Evolutionary conservation across 768 basidiomycete species (phyloP).

Genomic region (Mycena kentingensis): DNA sequence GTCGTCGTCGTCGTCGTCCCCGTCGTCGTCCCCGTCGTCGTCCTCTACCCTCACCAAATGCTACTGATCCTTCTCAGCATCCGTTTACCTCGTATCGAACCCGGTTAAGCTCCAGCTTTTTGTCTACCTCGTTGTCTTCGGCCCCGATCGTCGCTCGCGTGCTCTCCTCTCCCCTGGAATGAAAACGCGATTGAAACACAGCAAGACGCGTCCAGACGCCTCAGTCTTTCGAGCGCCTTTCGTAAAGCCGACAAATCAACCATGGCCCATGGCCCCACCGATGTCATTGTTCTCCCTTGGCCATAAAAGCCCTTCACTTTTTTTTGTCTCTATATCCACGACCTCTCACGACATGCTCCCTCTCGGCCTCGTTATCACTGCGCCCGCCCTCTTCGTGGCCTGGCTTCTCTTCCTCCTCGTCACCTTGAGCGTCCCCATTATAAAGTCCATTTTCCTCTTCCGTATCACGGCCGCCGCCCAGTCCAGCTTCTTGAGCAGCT

Average conservation of each 20-base stretch:
- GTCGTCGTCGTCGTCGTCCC: too few species aligned
- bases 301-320: conserved; percentile 11
- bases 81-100: too few species aligned
- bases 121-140: conserved; percentile 1
- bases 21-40: neutral
- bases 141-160: neutral
- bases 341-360: conserved; percentile 15
- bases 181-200: too few species aligned
- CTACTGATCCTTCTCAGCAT: too few species aligned
- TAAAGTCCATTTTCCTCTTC: conserved; percentile 58
- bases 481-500: conserved; percentile 36
- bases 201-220: too few species aligned
- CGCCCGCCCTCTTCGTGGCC: conserved; percentile 50
- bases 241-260: neutral
- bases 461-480: conserved; percentile 41
- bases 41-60: too few species aligned
- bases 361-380: conserved; percentile 36
- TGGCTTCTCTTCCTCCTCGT: conserved; percentile 65
- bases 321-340: conserved; percentile 18
- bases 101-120: too few species aligned
- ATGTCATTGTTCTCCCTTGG: conserved; percentile 5
- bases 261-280: neutral
- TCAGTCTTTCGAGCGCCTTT: too few species aligned
- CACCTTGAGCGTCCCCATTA: conserved; percentile 62
- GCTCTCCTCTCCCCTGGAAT: too few species aligned